Evolutionary conservation across 345 rosid genomes (phyloP), one percentile per base, ranked within the genome.

Genomic region (Arabidopsis suecica): DNA sequence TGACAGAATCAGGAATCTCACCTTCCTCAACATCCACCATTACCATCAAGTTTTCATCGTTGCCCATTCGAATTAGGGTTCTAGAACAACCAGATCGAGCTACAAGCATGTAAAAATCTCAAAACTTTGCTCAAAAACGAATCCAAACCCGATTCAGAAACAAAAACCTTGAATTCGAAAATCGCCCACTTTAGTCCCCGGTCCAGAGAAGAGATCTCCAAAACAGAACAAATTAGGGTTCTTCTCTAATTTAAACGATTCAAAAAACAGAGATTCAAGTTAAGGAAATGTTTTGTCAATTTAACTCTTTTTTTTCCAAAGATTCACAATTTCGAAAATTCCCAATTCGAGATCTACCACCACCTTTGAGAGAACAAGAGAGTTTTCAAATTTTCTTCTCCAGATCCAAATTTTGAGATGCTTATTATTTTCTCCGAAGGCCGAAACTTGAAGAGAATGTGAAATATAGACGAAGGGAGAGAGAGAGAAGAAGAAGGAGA

Each of bases 11-110:
- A 0, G 98, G 87, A 65, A 91, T 91, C 69, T 94, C 97, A 45
- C 98, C 98, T 67, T 91, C 98, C 71, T 94, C 98, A 3, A 82
- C 95, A 72, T 91, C 96, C 38, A 30, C 86, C 59, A 73, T 58
- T 59, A 61, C 89, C 33, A 75, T 68, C 74, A 33, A 33, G 9
- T 37, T 68, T 18, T 71, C 88, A 77, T 83, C 88, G 51, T 76
- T 77, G 44, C 76, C 83, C 90, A 86, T 83, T 61, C 59, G 36
- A 59, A 9, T 77, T 63, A 76, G 82, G 82, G 75, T 78, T 83
- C 51, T 36, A 45, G 51, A 58, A 54, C 45, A 61, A 60, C 72
- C 65, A 69, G 82, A 81, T 83, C 78, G 80, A 73, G 63, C 72
- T 12, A 54, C 54, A 65, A 68, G 66, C 76, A 74, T 40, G 73